Evolutionary conservation across 2,329 filamentous ascomycete genomes (phyloP), one percentile per base, ranked within the genome.

Genomic region (Aspergillus transmontanensis): DNA sequence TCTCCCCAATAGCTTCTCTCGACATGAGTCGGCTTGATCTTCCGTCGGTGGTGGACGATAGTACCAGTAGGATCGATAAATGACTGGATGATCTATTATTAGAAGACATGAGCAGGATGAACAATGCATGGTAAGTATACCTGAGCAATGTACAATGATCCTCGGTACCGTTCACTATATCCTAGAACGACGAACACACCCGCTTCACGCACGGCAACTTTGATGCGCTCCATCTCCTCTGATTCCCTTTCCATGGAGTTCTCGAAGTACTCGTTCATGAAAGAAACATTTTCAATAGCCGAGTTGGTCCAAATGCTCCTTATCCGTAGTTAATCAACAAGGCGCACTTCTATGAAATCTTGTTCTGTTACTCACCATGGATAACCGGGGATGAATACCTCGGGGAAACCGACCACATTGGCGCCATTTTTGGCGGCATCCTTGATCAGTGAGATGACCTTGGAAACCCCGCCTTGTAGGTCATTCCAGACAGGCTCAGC

Each of bases 361-460:
- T 39, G 9, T 39, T 26, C 3, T 10, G 3, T n/a, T n/a, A 12
- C 50, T 56, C 83, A 84, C 2, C 82, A 82, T 6, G 81, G 82
- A 58, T 62, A 62, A 1, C 55, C 54, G 1, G 60, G 60, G 39
- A 84, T 81, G 76, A 80, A 84, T 34, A 80, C 77, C 71, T 85
- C 82, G 0, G 82, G 80, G 60, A 85, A 84, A 0, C 79, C 80
- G 2, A 88, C 69, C 2, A 88, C 75, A 59, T 86, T 80, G 7
- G 84, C 83, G 4, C 82, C 84, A 56, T 82, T 80, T 16, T 73
- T 65, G 1, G 82, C 82, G 1, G 86, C 86, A 67, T 85, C 81
- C 59, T 80, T 74, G 67, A 89, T 86, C 59, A 87, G 77, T 2
- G 73, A 72, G 67, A 84, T 83, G 10, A 85, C 86, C 71, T 88